Base-by-base conservation (phyloP, 2,329 filamentous ascomycete genomes). In the Septoria linicola region DNA sequence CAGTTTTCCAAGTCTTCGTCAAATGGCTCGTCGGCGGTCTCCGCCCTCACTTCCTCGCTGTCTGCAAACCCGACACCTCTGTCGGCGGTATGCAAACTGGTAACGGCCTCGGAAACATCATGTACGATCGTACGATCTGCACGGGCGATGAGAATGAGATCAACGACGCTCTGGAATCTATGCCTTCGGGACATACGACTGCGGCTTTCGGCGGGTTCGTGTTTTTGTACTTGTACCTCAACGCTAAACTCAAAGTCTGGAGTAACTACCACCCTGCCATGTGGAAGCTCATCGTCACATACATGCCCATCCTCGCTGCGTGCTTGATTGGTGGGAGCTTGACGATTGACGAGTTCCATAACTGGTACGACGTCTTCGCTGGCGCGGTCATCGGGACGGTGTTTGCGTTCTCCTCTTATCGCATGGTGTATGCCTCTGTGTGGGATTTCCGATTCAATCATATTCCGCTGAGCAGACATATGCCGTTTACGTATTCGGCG, bases 161-260 rank as follows among this genome's bases (percentile, higher is more conserved):
- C 69, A 78, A 88, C 64, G 85, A 89, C 65, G 76, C 77, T 1
- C 75, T 89, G 0, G 83, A 88, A 64, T 84, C 81, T 0, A 84
- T 90, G 68, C 87, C 87, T 0, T 85, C 81, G 1, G 87, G 87
- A 1, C 87, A 90, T 68, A 83, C 83, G 4, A 87, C 85, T 0
- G 85, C 85, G 1, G 85, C 84, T 0, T 89, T 88, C 52, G 84
- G 83, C 0, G 85, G 84, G 4, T 85, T 88, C 60, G 76, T 87
- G 17, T 89, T 80, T 64, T 71, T 89, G 2, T 85, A 78, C 59
- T 73, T 89, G 1, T 90, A 89, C 71, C 79, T 90, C 37, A 89
- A 89, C 67, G 86, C 84, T 41, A 89, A 89, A 73, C 76, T 90
- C 59, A 89, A 89, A 75, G 79, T 88, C 49, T 88, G 83, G 61